Conservation (phyloP, 441 rosid genomes). For the Gossypium schwendimanii region DNA sequence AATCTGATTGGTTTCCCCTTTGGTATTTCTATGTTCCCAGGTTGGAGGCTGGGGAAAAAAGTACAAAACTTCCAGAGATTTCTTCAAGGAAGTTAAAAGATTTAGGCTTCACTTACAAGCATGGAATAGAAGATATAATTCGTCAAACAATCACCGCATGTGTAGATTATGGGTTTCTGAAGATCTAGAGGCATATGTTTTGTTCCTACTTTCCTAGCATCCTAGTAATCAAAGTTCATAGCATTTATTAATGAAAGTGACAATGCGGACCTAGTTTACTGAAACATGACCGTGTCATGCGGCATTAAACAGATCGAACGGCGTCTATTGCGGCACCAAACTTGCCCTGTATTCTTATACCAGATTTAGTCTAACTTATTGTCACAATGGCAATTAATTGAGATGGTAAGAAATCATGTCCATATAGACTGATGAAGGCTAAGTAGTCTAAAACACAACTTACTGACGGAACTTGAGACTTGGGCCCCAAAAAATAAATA, state of each 20-base stretch:
- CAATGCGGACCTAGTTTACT: neutral
- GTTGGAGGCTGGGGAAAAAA: conserved; percentile 22
- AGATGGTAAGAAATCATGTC: neutral
- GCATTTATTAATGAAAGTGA: conserved; percentile 1
- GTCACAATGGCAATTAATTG: neutral
- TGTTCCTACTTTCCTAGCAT: conserved; percentile 8
- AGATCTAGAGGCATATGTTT: conserved; percentile 4
- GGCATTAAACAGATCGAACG: neutral
- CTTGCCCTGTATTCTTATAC: neutral
- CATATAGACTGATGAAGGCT: neutral
- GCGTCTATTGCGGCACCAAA: conserved; percentile 1
- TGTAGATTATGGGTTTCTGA: conserved; percentile 30
- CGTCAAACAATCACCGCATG: conserved; percentile 41
- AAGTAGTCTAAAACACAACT: neutral
- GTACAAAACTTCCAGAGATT: conserved; percentile 36
- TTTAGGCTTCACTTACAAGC: conserved; percentile 52
- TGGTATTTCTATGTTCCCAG: conserved; percentile 19
- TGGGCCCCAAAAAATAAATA: conserved; percentile 6
- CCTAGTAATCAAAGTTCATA: conserved; percentile 12
- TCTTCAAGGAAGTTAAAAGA: conserved; percentile 62
- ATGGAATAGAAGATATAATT: conserved; percentile 42
- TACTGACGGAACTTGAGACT: conserved; percentile 3
- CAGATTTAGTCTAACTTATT: neutral
- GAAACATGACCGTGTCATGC: neutral
- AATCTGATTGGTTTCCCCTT: neutral